phyloP scores from a whole-genome alignment of 73 alveolate genomes.

The Paramecium caudatum region DNA sequence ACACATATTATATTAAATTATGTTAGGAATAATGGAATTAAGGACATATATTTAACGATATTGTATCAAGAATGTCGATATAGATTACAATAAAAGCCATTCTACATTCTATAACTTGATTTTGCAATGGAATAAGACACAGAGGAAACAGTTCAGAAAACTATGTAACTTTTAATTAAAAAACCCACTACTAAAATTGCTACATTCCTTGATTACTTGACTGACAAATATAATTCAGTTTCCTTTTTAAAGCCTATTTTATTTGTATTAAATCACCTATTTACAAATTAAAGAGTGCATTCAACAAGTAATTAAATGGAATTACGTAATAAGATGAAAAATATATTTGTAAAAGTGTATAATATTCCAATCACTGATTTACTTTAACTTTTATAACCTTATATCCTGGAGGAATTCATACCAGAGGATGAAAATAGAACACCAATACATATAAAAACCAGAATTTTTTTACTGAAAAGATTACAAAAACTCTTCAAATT shows the following conservation, averaged over 20 bases:
- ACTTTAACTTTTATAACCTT: slow-evolving; percentile 20
- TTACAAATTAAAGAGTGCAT: slow-evolving; percentile 33
- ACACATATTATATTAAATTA: slow-evolving; percentile 4
- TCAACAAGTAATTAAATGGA: background rate
- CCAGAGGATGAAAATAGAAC: background rate
- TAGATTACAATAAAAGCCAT: background rate
- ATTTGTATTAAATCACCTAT: slow-evolving; percentile 37
- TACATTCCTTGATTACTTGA: background rate
- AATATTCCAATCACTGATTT: background rate
- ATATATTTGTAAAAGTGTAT: background rate
- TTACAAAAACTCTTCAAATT: background rate
- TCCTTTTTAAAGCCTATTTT: background rate
- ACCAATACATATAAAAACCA: slow-evolving; percentile 38
- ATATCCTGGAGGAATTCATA: slow-evolving; percentile 27
- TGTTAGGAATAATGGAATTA: background rate
- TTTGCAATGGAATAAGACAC: slow-evolving; percentile 39
- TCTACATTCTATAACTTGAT: slow-evolving; percentile 17
- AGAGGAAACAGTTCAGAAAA: background rate
- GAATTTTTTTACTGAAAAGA: slow-evolving; percentile 49
- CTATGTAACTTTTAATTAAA: background rate
- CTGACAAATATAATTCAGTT: background rate
- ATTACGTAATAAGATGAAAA: slow-evolving; percentile 5
- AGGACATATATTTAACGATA: background rate
- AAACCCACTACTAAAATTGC: background rate
- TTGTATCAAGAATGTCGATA: slow-evolving; percentile 51